Percentiles rank a stretch among this genome's conserved stretches.
Evolutionary conservation across 2,329 filamentous ascomycete genomes (phyloP).

Genomic region (Botryotinia convoluta): DNA sequence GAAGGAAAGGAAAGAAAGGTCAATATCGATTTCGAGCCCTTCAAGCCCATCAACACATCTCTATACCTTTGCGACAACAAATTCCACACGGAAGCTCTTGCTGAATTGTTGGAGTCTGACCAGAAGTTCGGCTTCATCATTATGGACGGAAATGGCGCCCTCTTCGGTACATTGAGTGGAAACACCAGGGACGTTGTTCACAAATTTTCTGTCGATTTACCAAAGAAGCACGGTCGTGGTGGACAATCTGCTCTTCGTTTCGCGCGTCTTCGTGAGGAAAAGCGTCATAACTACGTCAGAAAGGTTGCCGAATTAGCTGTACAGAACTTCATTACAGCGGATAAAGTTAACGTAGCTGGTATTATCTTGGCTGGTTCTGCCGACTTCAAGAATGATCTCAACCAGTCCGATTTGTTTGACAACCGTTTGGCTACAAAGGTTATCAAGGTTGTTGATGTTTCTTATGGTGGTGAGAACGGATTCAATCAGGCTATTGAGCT

Average conservation of each 20-base stretch:
- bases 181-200: slow-evolving; percentile 96
- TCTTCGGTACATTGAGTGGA: slow-evolving; percentile 94
- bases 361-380: slow-evolving; percentile 94
- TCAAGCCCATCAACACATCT: slow-evolving; percentile 99
- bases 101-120: slow-evolving; percentile 95
- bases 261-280: slow-evolving; percentile 97
- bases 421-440: slow-evolving; percentile 88
- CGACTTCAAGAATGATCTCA: slow-evolving; percentile 99
- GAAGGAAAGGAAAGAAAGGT: slow-evolving; percentile 99
- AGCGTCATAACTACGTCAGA: slow-evolving; percentile 99
- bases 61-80: slow-evolving; percentile 99
- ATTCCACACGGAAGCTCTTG: slow-evolving; percentile 96
- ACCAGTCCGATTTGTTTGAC: slow-evolving; percentile 97
- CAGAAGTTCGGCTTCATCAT: slow-evolving; percentile 99
- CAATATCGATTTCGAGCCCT: slow-evolving; percentile 99
- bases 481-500: slow-evolving; percentile 99
- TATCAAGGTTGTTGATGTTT: slow-evolving; percentile 99
- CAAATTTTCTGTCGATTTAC: slow-evolving; percentile 97
- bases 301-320: slow-evolving; percentile 98
- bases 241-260: slow-evolving; percentile 99
- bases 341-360: slow-evolving; percentile 97
- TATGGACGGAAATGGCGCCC: slow-evolving; percentile 98
- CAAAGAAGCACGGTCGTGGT: slow-evolving; percentile 99
- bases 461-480: slow-evolving; percentile 97
- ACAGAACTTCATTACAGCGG: slow-evolving; percentile 97